Percentiles rank a stretch among this genome's conserved stretches.
Evolutionary conservation across 768 basidiomycete genomes (phyloP).

Genomic region (Leucogyrophana mollusca): DNA sequence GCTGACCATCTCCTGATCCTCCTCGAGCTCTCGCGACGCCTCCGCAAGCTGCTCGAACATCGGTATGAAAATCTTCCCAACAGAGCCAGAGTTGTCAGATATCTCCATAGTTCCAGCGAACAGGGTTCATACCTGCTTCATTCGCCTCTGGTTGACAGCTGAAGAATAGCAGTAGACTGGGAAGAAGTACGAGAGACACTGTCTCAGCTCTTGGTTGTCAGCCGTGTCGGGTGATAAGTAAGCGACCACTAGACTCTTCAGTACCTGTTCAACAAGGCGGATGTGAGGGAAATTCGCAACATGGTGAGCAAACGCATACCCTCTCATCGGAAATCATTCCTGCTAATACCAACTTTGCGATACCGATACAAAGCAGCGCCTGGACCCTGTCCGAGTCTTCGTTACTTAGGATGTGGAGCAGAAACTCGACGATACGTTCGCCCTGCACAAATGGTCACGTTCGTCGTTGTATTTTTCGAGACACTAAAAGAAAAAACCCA

Average conservation of each 20-base stretch:
- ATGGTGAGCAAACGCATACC: constrained; percentile 52
- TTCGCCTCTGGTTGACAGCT: constrained; percentile 64
- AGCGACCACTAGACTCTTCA: constrained; percentile 48
- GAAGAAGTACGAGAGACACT: constrained; percentile 86
- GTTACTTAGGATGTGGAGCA: constrained; percentile 49
- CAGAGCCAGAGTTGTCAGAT: background rate
- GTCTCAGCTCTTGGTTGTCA: constrained; percentile 80
- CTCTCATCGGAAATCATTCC: constrained; percentile 73
- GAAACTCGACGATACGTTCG: constrained; percentile 64
- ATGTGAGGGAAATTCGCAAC: no score
- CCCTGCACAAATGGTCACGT: constrained; percentile 27
- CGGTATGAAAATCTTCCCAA: constrained; percentile 62
- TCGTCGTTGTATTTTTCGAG: constrained; percentile 4
- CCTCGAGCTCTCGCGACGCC: constrained; percentile 63
- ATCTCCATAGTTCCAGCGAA: background rate
- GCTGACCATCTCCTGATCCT: constrained; percentile 70
- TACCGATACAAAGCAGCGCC: constrained; percentile 72
- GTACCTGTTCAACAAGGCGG: no score
- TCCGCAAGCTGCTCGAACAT: constrained; percentile 61
- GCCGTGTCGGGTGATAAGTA: constrained; percentile 82
- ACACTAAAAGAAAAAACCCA: constrained; percentile 16
- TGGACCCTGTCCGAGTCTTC: constrained; percentile 65
- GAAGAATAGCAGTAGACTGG: constrained; percentile 86
- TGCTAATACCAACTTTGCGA: constrained; percentile 82
- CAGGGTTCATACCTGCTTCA: constrained; percentile 56